Conservation (phyloP, 306 rosid species). For the Quercus berberidifolia region DNA sequence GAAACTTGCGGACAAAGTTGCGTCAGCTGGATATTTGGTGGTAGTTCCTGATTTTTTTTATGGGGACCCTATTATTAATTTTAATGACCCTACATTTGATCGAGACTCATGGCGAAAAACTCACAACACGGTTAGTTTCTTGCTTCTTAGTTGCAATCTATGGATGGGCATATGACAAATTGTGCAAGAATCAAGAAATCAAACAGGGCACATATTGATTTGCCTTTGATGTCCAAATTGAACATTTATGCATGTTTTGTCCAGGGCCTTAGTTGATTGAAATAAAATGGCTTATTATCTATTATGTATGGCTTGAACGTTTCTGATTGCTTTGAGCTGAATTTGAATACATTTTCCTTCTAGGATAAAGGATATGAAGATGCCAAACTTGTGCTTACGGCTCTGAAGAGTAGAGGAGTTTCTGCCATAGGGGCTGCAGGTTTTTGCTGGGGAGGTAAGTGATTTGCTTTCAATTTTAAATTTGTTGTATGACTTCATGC, state of each 20-base stretch:
- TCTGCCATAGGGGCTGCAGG: constrained; percentile 57
- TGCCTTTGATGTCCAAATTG: neutral
- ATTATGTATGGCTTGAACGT: neutral
- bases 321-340: neutral
- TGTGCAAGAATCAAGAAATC: neutral
- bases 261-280: neutral
- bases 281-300: neutral
- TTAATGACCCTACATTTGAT: constrained; percentile 27
- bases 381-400: constrained; percentile 41
- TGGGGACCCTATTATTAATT: constrained; percentile 34
- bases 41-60: constrained; percentile 60
- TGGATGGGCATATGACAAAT: neutral
- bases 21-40: constrained; percentile 49
- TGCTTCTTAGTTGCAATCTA: neutral
- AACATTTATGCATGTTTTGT: neutral
- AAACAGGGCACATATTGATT: neutral
- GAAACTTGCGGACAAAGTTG: constrained; percentile 59
- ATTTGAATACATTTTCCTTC: neutral
- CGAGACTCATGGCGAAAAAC: constrained; percentile 25
- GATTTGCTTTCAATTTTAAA: neutral
- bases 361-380: constrained; percentile 57
- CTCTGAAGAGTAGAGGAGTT: constrained; percentile 48
- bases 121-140: constrained; percentile 40
- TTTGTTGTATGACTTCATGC: neutral
- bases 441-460: constrained; percentile 67